Conservation (phyloP, 345 rosid species). For the Populus simonii region DNA sequence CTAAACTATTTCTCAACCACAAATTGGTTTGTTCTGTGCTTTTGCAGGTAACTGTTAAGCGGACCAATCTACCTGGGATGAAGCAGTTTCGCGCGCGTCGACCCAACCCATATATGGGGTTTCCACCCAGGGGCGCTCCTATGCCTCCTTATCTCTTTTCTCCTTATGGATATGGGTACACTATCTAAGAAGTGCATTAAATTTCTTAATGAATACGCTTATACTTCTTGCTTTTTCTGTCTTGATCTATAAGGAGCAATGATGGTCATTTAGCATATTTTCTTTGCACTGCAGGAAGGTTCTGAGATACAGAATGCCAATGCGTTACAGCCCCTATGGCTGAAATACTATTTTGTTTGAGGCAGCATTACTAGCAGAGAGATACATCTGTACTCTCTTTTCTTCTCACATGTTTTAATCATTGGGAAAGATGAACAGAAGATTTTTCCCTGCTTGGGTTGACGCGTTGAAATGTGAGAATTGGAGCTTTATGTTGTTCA, state of each 20-base stretch:
- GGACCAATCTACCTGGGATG: slow-evolving; percentile 76
- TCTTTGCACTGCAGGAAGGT: slow-evolving; percentile 47
- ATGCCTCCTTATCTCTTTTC: slow-evolving; percentile 48
- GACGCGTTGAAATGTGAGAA: background rate
- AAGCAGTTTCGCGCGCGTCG: slow-evolving; percentile 63
- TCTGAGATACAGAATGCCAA: slow-evolving; percentile 57
- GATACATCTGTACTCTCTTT: background rate
- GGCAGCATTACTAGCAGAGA: background rate
- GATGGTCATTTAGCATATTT: background rate
- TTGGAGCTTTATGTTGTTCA: background rate
- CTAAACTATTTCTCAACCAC: background rate
- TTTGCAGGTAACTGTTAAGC: slow-evolving; percentile 55
- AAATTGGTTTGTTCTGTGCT: background rate
- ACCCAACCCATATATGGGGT: slow-evolving; percentile 40
- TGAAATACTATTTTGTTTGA: slow-evolving; percentile 18
- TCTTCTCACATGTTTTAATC: background rate
- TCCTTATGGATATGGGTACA: slow-evolving; percentile 69
- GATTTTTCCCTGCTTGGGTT: background rate
- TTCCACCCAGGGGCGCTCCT: slow-evolving; percentile 36
- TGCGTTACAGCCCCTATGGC: slow-evolving; percentile 65
- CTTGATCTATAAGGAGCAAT: background rate
- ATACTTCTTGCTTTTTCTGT: background rate
- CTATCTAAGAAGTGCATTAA: background rate
- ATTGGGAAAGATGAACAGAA: background rate
- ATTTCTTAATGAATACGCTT: background rate